Conservation (phyloP, 2,329 filamentous ascomycete genomes). For the Fusarium phyllophilum region DNA sequence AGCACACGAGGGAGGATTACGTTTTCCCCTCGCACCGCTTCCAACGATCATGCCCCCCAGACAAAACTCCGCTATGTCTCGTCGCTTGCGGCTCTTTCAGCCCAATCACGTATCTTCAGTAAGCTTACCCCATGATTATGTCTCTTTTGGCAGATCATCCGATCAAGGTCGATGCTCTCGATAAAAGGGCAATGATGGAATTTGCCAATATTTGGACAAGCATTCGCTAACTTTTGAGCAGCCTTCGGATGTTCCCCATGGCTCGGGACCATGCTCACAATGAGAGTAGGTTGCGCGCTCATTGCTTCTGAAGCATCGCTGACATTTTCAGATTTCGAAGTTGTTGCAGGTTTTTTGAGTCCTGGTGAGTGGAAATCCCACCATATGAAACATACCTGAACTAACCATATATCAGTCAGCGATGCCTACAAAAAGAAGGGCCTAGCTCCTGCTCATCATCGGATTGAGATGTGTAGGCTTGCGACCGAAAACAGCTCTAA, state of each 20-base stretch:
- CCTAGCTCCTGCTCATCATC: slow-evolving; percentile 51
- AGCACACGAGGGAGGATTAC: slow-evolving; percentile 57
- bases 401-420: slow-evolving; percentile 39
- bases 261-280: slow-evolving; percentile 78
- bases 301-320: slow-evolving; percentile 2
- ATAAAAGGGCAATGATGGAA: background rate
- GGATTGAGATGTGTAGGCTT: slow-evolving; percentile 81
- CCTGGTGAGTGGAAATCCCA: slow-evolving; percentile 36
- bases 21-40: slow-evolving; percentile 70
- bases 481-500: slow-evolving; percentile 80
- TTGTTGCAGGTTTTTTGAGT: slow-evolving; percentile 76
- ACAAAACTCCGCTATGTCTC: slow-evolving; percentile 71
- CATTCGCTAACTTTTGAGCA: slow-evolving; percentile 4
- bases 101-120: slow-evolving; percentile 28
- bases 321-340: slow-evolving; percentile 68
- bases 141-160: no score
- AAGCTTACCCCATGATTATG: background rate
- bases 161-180: background rate
- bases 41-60: slow-evolving; percentile 63
- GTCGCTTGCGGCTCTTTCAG: slow-evolving; percentile 73
- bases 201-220: background rate
- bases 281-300: slow-evolving; percentile 40
- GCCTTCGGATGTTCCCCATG: slow-evolving; percentile 77
- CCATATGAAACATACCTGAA: background rate
- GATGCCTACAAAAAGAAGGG: slow-evolving; percentile 53